Evolutionary conservation across 2,329 filamentous ascomycete species (phyloP), one percentile per base, ranked within the genome.

Genomic region (Microcyclospora tardicrescens): DNA sequence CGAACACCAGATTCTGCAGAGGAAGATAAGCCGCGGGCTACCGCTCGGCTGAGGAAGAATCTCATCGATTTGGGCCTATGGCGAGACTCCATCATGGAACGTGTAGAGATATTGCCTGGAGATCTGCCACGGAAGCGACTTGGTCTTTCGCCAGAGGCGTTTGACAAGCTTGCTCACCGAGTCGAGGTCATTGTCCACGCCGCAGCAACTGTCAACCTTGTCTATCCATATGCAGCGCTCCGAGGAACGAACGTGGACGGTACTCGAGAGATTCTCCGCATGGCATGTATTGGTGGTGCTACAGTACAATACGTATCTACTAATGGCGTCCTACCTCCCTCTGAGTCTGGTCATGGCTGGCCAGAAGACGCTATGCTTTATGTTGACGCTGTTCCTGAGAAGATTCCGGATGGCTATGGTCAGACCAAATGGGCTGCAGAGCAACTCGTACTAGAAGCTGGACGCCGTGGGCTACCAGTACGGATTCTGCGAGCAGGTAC

Each of bases 391-490:
- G 81, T 86, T 1, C 77, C 80, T 0, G 72, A 67, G 33, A 80
- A 80, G 55, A 64, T 86, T 5, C 61, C 72, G 1, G 81, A 85
- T 51, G 81, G 81, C 1, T 86, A 86, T 45, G 80, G 81, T 0
- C 81, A 85, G 59, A 84, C 81, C 0, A 86, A 86, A 55, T 86
- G 82, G 81, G 81, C 83, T 24, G 81, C 81, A 2, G 81, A 86
- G 56, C 76, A 81, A 56, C 75, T 86, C 2, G 77, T 84, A 8
- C 66, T 75, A 10, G 79, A 84, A 53, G 81, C 82, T 9, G 72
- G 71, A 16, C 70, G 72, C 16, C 73, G 81, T 29, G 81, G 81
- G 9, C 63, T 86, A 27, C 80, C 80, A 0, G 76, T 81, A 19
- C 73, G 75, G 50, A 78, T 86, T 30, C 76, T 82, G 48, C 77